Evolutionary conservation across 331 rosid species (phyloP).

Genomic region (Erythrophleum ivorense): DNA sequence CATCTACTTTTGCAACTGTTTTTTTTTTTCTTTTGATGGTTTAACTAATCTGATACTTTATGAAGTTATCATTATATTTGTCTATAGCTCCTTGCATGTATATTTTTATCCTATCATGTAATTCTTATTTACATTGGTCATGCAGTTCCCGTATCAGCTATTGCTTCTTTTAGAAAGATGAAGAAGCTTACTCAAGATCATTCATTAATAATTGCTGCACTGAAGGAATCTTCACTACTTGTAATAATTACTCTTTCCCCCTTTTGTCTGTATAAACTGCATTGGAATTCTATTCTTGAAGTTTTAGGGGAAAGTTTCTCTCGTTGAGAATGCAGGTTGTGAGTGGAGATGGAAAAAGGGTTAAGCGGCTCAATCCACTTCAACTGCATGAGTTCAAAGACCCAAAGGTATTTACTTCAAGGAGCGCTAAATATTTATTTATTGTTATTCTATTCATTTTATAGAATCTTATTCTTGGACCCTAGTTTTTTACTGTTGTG

Average conservation of each 20-base stretch:
- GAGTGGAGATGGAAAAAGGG: constrained; percentile 80
- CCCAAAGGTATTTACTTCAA: constrained; percentile 65
- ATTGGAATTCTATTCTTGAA: constrained; percentile 35
- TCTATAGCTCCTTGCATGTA: constrained; percentile 12
- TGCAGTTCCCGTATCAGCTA: constrained; percentile 79
- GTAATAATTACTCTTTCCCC: constrained; percentile 54
- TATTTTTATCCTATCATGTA: constrained; percentile 27
- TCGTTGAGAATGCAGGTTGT: constrained; percentile 65
- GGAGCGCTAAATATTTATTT: constrained; percentile 12
- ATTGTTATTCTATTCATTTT: constrained; percentile 6
- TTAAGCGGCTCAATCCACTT: constrained; percentile 79
- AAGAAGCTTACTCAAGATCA: constrained; percentile 72
- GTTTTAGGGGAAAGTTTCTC: constrained; percentile 34
- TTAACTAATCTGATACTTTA: neutral
- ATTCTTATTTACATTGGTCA: constrained; percentile 34
- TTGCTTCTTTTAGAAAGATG: constrained; percentile 87
- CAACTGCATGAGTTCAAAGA: constrained; percentile 60
- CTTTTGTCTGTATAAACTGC: constrained; percentile 30
- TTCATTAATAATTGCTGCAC: constrained; percentile 63
- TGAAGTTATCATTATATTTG: constrained; percentile 11
- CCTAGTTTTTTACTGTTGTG: constrained; percentile 87
- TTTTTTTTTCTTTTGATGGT: neutral
- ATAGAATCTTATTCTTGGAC: constrained; percentile 53
- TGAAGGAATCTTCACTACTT: constrained; percentile 81
- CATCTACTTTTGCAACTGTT: neutral